Conservation (phyloP, 73 alveolate species). For the Strombidium stylifer region DNA sequence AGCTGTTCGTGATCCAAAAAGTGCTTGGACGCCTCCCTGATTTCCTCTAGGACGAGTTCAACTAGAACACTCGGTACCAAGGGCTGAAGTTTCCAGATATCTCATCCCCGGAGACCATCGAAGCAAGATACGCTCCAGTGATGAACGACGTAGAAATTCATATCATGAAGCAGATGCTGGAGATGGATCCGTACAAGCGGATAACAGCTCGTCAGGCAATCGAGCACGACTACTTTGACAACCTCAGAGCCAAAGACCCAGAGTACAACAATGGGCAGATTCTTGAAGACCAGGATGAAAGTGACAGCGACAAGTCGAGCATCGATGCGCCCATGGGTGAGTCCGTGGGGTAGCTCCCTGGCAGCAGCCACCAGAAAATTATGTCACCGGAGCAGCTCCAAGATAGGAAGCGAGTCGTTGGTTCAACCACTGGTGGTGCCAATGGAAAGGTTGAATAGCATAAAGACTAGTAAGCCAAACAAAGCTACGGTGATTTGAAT, state of each 20-base stretch:
- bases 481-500: no score
- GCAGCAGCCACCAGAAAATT: no score
- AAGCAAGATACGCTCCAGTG: slow-evolving; percentile 90
- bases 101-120: slow-evolving; percentile 91
- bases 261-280: no score
- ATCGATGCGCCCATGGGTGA: no score
- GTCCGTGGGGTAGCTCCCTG: no score
- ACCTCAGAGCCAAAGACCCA: slow-evolving; percentile 69
- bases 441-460: no score
- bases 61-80: slow-evolving; percentile 85
- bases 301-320: no score
- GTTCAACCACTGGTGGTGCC: no score
- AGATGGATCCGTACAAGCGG: slow-evolving; percentile 90
- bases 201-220: slow-evolving; percentile 83
- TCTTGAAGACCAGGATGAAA: no score
- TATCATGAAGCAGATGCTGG: slow-evolving; percentile 75
- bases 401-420: no score
- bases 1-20: slow-evolving; percentile 84
- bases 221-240: slow-evolving; percentile 87
- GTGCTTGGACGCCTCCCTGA: slow-evolving; percentile 83
- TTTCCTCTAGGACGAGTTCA: slow-evolving; percentile 71
- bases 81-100: slow-evolving; percentile 92
- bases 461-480: no score
- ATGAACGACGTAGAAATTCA: slow-evolving; percentile 62
- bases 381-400: no score